Evolutionary conservation across 345 rosid genomes (phyloP).

Genomic region (Anacardium occidentale): DNA sequence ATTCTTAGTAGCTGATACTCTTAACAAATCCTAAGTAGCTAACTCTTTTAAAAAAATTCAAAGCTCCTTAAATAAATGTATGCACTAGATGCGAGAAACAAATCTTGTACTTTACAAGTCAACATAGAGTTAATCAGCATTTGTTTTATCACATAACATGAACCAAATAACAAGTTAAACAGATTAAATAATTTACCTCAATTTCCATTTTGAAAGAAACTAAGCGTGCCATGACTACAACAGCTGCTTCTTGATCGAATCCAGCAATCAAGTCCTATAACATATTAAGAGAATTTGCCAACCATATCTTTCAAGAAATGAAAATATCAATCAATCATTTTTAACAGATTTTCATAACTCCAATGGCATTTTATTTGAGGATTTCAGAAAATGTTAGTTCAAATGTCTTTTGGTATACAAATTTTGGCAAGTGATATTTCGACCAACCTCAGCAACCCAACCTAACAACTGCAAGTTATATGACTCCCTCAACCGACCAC

Average conservation of each 20-base stretch:
- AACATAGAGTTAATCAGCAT: not conserved
- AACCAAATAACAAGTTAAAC: slow-evolving; percentile 5
- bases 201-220: slow-evolving; percentile 95
- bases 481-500: no score
- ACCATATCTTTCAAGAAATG: not conserved
- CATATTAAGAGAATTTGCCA: slow-evolving; percentile 18
- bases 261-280: slow-evolving; percentile 87
- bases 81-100: not conserved
- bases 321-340: not conserved
- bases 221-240: slow-evolving; percentile 85
- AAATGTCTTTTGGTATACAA: no score
- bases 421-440: no score
- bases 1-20: not conserved
- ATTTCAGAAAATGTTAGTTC: not conserved
- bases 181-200: slow-evolving; percentile 53
- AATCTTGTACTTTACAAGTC: not conserved
- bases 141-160: no score
- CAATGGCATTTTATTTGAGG: not conserved
- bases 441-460: no score
- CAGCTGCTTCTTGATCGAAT: slow-evolving; percentile 99
- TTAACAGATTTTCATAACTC: not conserved
- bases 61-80: not conserved
- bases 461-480: no score
- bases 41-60: not conserved
- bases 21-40: no score